Evolutionary conservation across 768 basidiomycete species (phyloP).

Genomic region (Ramaria rubella): DNA sequence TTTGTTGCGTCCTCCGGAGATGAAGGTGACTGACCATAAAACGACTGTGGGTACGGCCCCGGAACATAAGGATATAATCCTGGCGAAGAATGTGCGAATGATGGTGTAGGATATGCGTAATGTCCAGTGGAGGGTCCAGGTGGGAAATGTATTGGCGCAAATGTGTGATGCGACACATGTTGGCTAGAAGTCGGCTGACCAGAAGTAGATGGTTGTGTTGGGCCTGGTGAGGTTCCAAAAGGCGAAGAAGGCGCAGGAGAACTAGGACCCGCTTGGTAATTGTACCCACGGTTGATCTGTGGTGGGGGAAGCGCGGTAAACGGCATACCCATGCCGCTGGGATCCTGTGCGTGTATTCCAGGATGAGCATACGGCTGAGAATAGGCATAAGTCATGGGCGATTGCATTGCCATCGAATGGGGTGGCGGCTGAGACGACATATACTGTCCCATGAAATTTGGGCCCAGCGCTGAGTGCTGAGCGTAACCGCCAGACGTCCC

Average conservation of each 20-base stretch:
- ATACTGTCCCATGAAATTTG: slow-evolving; percentile 7
- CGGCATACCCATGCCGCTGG: not conserved
- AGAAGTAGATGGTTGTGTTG: slow-evolving; percentile 1
- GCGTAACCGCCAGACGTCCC: not conserved
- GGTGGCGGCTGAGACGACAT: slow-evolving; percentile 5
- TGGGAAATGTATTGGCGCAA: slow-evolving; percentile 17
- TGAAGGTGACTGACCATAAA: not conserved
- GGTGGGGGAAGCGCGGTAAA: not conserved
- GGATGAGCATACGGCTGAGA: slow-evolving; percentile 24
- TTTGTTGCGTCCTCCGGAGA: slow-evolving; percentile 7
- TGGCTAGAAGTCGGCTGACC: slow-evolving; percentile 25
- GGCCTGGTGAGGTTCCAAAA: not conserved
- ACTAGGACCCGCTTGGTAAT: not conserved
- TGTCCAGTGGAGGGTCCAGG: slow-evolving; percentile 17
- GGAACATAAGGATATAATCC: slow-evolving; percentile 7
- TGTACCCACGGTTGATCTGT: not conserved
- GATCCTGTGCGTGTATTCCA: slow-evolving; percentile 9
- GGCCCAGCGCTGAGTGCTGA: not conserved
- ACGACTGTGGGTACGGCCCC: slow-evolving; percentile 2
- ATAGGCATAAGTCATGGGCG: slow-evolving; percentile 26
- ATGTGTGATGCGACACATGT: slow-evolving; percentile 26
- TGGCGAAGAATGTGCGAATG: slow-evolving; percentile 4
- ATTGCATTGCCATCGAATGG: not conserved
- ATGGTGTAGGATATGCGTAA: slow-evolving; percentile 9
- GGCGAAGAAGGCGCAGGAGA: slow-evolving; percentile 28